Percentiles rank a stretch among this genome's conserved stretches.
Conservation (phyloP, 352 stramenopile genomes). For the Pythium rhizo-oryzae region DNA sequence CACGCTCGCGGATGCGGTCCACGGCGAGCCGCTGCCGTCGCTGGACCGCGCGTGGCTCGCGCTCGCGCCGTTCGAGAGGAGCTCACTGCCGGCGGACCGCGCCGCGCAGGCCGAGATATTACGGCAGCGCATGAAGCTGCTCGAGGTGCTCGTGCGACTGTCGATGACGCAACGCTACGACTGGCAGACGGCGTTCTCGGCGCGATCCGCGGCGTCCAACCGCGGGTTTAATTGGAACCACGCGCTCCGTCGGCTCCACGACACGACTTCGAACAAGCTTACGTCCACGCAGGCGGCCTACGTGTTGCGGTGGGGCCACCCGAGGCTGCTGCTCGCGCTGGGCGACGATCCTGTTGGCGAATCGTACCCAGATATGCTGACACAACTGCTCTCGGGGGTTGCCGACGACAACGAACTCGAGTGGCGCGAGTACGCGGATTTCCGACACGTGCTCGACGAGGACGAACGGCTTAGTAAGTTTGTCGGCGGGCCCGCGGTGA, state of each 20-base stretch:
- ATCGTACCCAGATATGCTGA: background rate
- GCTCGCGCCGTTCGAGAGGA: background rate
- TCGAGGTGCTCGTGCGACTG: constrained; percentile 3
- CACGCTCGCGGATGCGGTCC: background rate
- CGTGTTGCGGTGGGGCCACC: constrained; percentile 1
- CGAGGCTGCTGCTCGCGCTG: background rate
- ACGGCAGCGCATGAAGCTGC: constrained; percentile 1
- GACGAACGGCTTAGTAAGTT: background rate
- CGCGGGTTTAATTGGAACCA: background rate
- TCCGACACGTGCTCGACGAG: background rate
- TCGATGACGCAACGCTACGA: constrained; percentile 2
- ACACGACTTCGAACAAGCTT: background rate
- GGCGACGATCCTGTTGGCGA: background rate
- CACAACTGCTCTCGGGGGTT: background rate
- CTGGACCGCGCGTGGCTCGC: background rate
- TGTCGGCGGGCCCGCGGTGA: background rate
- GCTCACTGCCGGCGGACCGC: background rate
- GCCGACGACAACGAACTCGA: background rate
- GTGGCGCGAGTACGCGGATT: background rate
- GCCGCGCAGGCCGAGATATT: background rate
- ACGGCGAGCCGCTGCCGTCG: background rate
- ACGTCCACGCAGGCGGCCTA: background rate
- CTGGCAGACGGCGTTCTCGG: background rate
- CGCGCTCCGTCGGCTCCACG: background rate
- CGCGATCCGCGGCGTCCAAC: too few species aligned